Evolutionary conservation across 225 moss, liverwort and hornwort species (phyloP), one percentile per base, ranked within the genome.

Genomic region (Thuidium tamariscinum): DNA sequence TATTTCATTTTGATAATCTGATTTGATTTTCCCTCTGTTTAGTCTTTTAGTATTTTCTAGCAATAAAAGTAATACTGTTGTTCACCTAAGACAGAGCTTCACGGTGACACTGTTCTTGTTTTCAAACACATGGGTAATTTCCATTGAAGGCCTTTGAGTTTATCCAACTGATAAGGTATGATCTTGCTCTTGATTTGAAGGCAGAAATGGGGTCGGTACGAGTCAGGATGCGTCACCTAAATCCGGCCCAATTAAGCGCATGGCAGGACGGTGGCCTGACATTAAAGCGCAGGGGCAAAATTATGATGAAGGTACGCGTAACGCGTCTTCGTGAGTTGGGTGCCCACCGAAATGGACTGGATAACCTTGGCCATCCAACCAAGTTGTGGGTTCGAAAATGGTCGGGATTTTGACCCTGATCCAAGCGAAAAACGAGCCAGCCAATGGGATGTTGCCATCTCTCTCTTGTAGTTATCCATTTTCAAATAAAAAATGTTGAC

Each of bases 361-460:
- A 72, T 44, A 71, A 46, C 29, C 5, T 70, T 9, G 2, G 68
- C 9, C 25, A 2, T 11, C 9, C 7, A 68, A 4, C 41, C 26
- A 41, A 26, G 27, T 9, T 34, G 1, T 51, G 74, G 30, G 15
- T 8, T 52, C 36, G n/a, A 8, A 75, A 54, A 12, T 54, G 15
- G 36, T 54, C 4, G 23, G 52, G 74, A n/a, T 52, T 20, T 74
- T 74, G 52, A 74, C 74, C 74, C 5, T 3, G 3, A 44, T 6
- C 7, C 29, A 19, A 44, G 0, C 10, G 11, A 11, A 13, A 13
- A 11, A 74, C n/a, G n/a, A 22, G 5, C 20, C 20, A 0, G 51
- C 74, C 8, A 34, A 74, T 21, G 0, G 22, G 1, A 14, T 0
- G 9, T 5, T 13, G 52, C 23, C n/a, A 54, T 22, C 1, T 52